Base-by-base conservation (phyloP, 805 yeast genomes). In the Myxozyma monticola region DNA sequence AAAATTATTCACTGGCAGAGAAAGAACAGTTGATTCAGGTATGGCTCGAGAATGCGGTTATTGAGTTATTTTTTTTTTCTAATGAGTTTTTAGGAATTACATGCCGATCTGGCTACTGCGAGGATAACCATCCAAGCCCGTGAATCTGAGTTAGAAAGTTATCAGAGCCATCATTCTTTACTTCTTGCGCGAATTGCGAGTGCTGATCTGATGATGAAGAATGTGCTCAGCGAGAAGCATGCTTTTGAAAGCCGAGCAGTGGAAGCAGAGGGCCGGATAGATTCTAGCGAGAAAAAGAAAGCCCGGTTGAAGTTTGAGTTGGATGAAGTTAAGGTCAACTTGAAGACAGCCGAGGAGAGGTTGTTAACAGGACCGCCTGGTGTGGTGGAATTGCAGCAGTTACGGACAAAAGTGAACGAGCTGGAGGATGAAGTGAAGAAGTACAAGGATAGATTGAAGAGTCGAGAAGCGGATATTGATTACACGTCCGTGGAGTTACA, bases 381-480 rank as follows among this genome's bases (percentile, higher is more conserved):
- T 54, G 51, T 35, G 54, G 37, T 36, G 51, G 59, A 37, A 45
- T 69, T 70, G 56, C 66, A 73, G 22, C 54, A 57, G 15, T 73
- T 70, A 54, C 77, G 79, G 54, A 52, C 65, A 22, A 65, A 71
- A 49, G 72, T 75, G n/a, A 68, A 75, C 61, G 72, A 73, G 4
- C 61, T 82, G 30, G 74, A 76, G 50, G 74, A 74, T 5, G 71
- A 75, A 43, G 67, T 83, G 2, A 67, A 69, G 28, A 72, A 67
- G 25, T 66, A 75, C 38, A 66, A 75, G n/a, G 66, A 70, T 12
- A 74, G 74, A 54, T 60, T 76, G 1, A 75, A 74, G 22, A 72
- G 81, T 4, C 73, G 74, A 37, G 65, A 66, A 1, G 79, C 78
- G 30, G 96, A 88, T 60, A 76, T 73, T 39, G 77, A 71, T 42